These are phyloP conservation scores for Chiua virens DNA, from an alignment of 768 basidiomycete species.

Conservation along the genomic window DNA sequence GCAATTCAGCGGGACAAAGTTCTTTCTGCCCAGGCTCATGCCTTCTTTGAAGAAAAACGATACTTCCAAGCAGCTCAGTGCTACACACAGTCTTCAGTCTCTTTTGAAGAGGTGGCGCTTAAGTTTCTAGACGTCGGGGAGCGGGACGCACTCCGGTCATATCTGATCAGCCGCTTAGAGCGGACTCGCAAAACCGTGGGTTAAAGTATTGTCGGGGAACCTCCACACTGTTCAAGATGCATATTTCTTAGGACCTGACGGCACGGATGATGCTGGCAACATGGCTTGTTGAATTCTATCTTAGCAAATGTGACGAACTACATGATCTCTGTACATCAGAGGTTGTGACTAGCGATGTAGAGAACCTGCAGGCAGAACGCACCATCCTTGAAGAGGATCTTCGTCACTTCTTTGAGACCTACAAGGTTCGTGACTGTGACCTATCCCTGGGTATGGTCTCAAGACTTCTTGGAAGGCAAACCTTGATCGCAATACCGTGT, in stretches of 20 bases:
- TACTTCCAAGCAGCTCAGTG: slow-evolving; percentile 92
- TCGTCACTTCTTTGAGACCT: slow-evolving; percentile 88
- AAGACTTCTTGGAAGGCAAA: slow-evolving; percentile 54
- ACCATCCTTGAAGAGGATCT: slow-evolving; percentile 90
- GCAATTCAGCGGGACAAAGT: slow-evolving; percentile 86
- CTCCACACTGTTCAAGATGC: neutral
- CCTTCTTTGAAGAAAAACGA: slow-evolving; percentile 72
- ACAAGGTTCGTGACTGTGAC: slow-evolving; percentile 60
- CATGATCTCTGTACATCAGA: slow-evolving; percentile 94
- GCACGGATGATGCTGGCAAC: slow-evolving; percentile 98
- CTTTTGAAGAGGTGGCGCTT: slow-evolving; percentile 90
- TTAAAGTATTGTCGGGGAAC: neutral
- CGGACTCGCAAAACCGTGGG: slow-evolving; percentile 78
- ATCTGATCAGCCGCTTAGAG: slow-evolving; percentile 85
- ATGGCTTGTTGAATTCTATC: slow-evolving; percentile 97
- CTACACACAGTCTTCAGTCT: slow-evolving; percentile 84
- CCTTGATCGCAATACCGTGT: slow-evolving; percentile 81
- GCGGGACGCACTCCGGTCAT: slow-evolving; percentile 87
- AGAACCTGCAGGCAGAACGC: slow-evolving; percentile 80
- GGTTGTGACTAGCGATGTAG: slow-evolving; percentile 74
- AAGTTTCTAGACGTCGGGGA: slow-evolving; percentile 89
- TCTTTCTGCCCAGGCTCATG: slow-evolving; percentile 78
- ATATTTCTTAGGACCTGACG: slow-evolving; percentile 66
- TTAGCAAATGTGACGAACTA: slow-evolving; percentile 94
- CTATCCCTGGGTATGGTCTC: neutral